Evolutionary conservation across 352 stramenopile species (phyloP), one percentile per base, ranked within the genome.

Genomic region (Phytophthora palmivora): DNA sequence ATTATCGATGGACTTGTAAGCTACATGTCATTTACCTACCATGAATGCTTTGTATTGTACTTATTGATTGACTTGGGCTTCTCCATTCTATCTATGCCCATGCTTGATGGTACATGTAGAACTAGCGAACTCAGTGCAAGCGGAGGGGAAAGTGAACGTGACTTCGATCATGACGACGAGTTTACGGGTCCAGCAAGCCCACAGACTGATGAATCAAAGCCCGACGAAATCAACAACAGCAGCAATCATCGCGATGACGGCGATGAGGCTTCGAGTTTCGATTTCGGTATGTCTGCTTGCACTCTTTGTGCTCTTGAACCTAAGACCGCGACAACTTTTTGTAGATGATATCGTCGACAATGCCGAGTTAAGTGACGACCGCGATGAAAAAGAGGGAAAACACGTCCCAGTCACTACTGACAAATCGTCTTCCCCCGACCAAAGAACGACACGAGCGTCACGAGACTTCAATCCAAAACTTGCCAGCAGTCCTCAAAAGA

Each of bases 1-100:
- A 14, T 32, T 91, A 1, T 88, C 78, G 37, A 81, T 94, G 6
- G 84, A 94, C 54, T 58, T 91, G 84, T 94, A 63, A 50, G 76
- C 58, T 46, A 9, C n/a, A 16, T 42, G 3, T 44, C 44, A 26
- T 39, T 59, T 56, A 53, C 63, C 55, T 67, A 70, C 64, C 24
- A 37, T 57, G 19, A n/a, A n/a, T 26, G 11, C 11, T 18, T 55
- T 51, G 26, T 48, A 45, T 68, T 45, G 12, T 44, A 8, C 50
- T 37, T 59, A 38, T 67, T 37, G 50, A 45, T 8, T 51, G 14
- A 60, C 67, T 64, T 54, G 18, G 45, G 37, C 24, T 30, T 41
- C 26, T 42, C 1, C n/a, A 19, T 12, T 34, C 30, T 34, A 34
- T 34, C 10, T 9, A 34, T 34, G 33, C 22, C 21, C 12, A 60